Base-by-base conservation (phyloP, 441 rosid genomes). In the Euphorbia celastroides region DNA sequence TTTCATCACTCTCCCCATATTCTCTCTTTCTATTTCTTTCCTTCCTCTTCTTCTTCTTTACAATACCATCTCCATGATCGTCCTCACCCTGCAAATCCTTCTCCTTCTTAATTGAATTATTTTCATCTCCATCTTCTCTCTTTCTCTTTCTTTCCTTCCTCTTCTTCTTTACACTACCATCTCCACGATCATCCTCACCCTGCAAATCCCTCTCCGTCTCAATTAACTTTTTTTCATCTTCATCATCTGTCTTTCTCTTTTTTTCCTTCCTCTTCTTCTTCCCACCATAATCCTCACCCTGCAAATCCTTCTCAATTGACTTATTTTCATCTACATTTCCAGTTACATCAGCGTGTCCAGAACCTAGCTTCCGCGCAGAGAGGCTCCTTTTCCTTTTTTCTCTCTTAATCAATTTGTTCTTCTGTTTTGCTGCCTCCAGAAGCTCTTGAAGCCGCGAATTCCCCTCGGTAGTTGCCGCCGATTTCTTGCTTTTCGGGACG, bases 361-460 rank as follows among this genome's bases (percentile, higher is more conserved):
- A 60, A 66, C 36, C 73, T 36, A 60, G 57, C 57, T 72, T 79
- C 26, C 17, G 46, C 12, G 62, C 77, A 77, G 83, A 60, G 10
- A 52, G 78, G 41, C 1, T 50, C 62, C 77, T 83, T 60, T 86
- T 77, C 62, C 88, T 81, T 75, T 80, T 89, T 74, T 86, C 97
- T 63, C 93, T 84, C 86, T 93, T 91, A 7, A 88, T 74, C 78
- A 88, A 80, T 67, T 83, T 84, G 67, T 86, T 86, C 69, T 81
- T 91, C 75, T 76, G 84, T 36, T 73, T 79, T 20, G 77, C 82
- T 8, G 90, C 86, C 70, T 81, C 88, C 26, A 85, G 62, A 48
- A 86, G 89, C 59, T 58, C 80, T 71, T 80, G 78, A 26, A 83
- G 70, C 68, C 76, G 76, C 48, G 68, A 72, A 65, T 70, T 72